Conservation (phyloP, 345 rosid species). For the Stellera chamaejasme region DNA sequence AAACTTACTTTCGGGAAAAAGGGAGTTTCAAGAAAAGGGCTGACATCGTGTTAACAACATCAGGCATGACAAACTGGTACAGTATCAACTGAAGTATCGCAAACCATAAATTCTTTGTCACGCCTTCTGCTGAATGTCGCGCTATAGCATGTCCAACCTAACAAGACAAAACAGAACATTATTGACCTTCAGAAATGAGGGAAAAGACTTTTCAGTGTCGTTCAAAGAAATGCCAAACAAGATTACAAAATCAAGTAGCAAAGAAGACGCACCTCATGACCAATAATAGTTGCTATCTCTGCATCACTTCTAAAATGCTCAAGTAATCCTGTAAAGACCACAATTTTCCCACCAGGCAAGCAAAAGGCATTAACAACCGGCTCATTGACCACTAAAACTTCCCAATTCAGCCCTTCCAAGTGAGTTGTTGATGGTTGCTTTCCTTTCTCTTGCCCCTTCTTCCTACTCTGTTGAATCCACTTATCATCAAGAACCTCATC, state of each 20-base stretch:
- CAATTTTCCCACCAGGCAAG: conserved; percentile 89
- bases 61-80: conserved; percentile 71
- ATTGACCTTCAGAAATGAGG: no score
- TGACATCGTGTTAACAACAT: conserved; percentile 70
- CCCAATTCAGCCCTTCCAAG: conserved; percentile 85
- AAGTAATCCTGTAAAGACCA: conserved; percentile 81
- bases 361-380: conserved; percentile 77
- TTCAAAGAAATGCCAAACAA: background rate
- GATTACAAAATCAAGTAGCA: background rate
- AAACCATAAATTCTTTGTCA: conserved; percentile 78
- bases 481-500: conserved; percentile 86
- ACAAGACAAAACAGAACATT: conserved; percentile 8
- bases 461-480: conserved; percentile 75
- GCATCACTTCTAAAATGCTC: conserved; percentile 64
- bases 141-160: conserved; percentile 96
- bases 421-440: conserved; percentile 42
- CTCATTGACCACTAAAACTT: conserved; percentile 75
- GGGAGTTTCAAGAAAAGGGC: conserved; percentile 76
- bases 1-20: conserved; percentile 71
- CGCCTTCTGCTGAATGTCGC: conserved; percentile 63
- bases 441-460: conserved; percentile 41
- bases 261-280: conserved; percentile 59
- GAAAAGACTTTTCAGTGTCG: conserved; percentile 1
- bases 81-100: conserved; percentile 61
- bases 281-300: conserved; percentile 85